Conservation (phyloP, 768 basidiomycete species). For the Tricholoma furcatifolium region DNA sequence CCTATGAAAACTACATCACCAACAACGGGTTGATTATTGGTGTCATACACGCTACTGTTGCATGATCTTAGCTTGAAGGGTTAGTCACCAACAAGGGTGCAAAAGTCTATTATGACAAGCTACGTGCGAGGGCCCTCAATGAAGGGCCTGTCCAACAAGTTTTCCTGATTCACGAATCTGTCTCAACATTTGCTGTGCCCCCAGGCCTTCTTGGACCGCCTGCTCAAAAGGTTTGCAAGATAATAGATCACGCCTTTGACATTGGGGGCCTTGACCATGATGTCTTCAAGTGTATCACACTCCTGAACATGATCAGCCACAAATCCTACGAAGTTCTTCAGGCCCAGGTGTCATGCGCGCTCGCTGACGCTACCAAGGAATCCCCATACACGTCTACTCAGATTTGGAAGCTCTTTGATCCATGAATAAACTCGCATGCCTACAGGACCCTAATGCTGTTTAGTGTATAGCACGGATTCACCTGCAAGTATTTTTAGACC, state of each 20-base stretch:
- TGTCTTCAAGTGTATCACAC: constrained; percentile 12
- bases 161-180: constrained; percentile 13
- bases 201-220: background rate
- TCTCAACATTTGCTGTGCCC: constrained; percentile 1
- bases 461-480: no score
- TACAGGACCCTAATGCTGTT: no score
- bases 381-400: constrained; percentile 12
- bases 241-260: constrained; percentile 7
- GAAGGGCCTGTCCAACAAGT: constrained; percentile 21
- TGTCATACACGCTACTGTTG: background rate
- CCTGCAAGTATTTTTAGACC: no score
- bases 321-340: constrained; percentile 6
- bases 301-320: constrained; percentile 12
- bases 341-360: constrained; percentile 8
- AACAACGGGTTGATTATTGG: background rate
- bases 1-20: background rate
- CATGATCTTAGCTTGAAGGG: background rate
- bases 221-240: background rate
- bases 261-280: constrained; percentile 11
- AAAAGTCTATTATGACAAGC: constrained; percentile 2
- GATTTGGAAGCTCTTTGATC: constrained; percentile 1
- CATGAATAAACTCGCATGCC: no score
- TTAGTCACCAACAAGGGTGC: background rate
- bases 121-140: constrained; percentile 8
- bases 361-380: constrained; percentile 7